Percentiles rank a stretch among this genome's conserved stretches.
phyloP scores from a whole-genome alignment of 805 yeast genomes.

The Saccharomycopsis vini region DNA sequence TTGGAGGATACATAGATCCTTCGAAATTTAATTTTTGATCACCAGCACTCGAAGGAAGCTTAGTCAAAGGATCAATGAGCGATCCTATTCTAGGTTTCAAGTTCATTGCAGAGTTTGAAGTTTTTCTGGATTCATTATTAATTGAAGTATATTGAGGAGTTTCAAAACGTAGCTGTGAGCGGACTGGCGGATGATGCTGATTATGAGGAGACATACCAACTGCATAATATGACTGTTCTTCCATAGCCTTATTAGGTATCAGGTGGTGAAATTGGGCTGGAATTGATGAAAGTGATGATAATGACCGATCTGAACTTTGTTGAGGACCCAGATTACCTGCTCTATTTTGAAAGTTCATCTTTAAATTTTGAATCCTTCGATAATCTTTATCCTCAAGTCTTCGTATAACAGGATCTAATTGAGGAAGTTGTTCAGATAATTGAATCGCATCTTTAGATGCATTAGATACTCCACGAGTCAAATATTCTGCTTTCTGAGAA shows the following conservation, averaged over 20 bases:
- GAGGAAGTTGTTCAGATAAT: slow-evolving; percentile 23
- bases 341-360: background rate
- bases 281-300: too few relatives aligned
- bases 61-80: slow-evolving; percentile 11
- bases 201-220: background rate
- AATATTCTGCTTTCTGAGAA: background rate
- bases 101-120: background rate
- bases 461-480: slow-evolving; percentile 18
- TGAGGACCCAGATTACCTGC: too few relatives aligned
- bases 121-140: background rate
- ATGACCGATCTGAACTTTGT: too few relatives aligned
- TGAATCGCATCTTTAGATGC: slow-evolving; percentile 21
- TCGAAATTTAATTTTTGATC: background rate
- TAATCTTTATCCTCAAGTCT: background rate
- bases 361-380: slow-evolving; percentile 3
- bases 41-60: background rate
- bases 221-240: too few relatives aligned
- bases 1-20: background rate
- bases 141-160: slow-evolving; percentile 1
- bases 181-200: background rate
- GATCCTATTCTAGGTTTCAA: slow-evolving; percentile 4
- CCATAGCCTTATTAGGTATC: too few relatives aligned
- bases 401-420: slow-evolving; percentile 21
- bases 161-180: background rate
- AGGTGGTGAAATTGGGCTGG: background rate